Percentiles rank a stretch among this genome's conserved stretches.
Evolutionary conservation across 768 basidiomycete genomes (phyloP).

Genomic region (Macrocybe gigantea): DNA sequence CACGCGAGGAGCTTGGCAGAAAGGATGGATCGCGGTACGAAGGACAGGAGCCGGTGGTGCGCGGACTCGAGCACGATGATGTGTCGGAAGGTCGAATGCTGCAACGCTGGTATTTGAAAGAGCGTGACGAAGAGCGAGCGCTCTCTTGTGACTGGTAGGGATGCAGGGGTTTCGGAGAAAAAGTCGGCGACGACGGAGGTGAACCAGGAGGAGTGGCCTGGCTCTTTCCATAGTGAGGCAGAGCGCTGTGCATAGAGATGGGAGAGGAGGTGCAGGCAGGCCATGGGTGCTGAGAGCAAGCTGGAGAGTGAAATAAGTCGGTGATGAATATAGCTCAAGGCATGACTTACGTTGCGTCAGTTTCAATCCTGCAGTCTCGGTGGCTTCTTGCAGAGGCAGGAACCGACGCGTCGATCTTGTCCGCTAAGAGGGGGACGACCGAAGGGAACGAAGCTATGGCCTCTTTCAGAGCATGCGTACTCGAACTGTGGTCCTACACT

Average conservation of each 20-base stretch:
- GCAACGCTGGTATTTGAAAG: constrained; percentile 26
- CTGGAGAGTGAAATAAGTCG: constrained; percentile 18
- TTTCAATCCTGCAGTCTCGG: constrained; percentile 62
- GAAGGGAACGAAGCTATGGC: constrained; percentile 79
- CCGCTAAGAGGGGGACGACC: constrained; percentile 75
- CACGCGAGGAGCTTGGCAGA: constrained; percentile 59
- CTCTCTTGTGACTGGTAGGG: constrained; percentile 28
- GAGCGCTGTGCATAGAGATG: constrained; percentile 86
- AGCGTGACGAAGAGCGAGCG: constrained; percentile 34
- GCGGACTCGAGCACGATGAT: constrained; percentile 66
- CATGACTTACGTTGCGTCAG: constrained; percentile 53
- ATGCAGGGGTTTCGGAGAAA: constrained; percentile 30
- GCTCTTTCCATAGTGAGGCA: constrained; percentile 75
- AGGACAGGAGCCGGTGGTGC: constrained; percentile 57
- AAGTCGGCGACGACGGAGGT: constrained; percentile 41
- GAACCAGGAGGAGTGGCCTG: constrained; percentile 63
- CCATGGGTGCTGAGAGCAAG: constrained; percentile 31
- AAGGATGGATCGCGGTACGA: constrained; percentile 58
- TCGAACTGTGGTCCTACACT: constrained; percentile 45
- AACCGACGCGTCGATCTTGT: constrained; percentile 73
- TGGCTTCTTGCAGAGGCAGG: constrained; percentile 53
- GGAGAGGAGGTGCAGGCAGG: constrained; percentile 70
- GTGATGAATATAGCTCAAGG: not conserved
- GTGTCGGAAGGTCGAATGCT: constrained; percentile 65
- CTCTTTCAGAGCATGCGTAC: constrained; percentile 63